Evolutionary conservation across 352 stramenopile genomes (phyloP).

Genomic region (Phytophthora pseudosyringae): DNA sequence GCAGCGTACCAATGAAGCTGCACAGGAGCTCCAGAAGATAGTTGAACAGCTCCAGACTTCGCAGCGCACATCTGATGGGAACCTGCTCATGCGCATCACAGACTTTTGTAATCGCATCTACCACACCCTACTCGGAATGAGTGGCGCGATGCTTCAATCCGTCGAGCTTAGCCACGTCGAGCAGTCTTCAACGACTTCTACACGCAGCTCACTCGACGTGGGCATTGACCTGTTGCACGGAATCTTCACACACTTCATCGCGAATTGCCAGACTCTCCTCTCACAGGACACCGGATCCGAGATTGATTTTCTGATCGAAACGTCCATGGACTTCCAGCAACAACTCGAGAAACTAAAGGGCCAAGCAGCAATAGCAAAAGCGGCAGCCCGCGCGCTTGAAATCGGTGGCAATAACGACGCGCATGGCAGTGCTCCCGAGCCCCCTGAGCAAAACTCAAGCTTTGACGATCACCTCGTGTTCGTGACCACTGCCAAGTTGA

Average conservation of each 20-base stretch:
- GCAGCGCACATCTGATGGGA: constrained; percentile 23
- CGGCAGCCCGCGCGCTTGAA: constrained; percentile 17
- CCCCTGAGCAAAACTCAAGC: constrained; percentile 28
- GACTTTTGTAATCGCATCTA: constrained; percentile 52
- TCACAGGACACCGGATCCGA: constrained; percentile 25
- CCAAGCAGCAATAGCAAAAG: constrained; percentile 49
- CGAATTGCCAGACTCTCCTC: constrained; percentile 21
- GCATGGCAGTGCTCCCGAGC: neutral
- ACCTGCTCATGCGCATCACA: constrained; percentile 37
- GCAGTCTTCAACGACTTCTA: constrained; percentile 16
- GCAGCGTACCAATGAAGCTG: constrained; percentile 46
- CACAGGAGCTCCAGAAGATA: constrained; percentile 40
- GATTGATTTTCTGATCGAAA: constrained; percentile 41
- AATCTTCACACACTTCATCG: constrained; percentile 46
- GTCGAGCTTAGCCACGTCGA: constrained; percentile 47
- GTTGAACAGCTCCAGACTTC: constrained; percentile 38
- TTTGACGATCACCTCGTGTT: constrained; percentile 51
- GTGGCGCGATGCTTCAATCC: constrained; percentile 47
- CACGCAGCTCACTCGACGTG: constrained; percentile 39
- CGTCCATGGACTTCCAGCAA: constrained; percentile 43
- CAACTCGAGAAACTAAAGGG: constrained; percentile 62
- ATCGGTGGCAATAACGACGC: constrained; percentile 15
- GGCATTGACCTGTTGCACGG: constrained; percentile 49
- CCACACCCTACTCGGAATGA: constrained; percentile 57
- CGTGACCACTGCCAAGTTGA: constrained; percentile 42